Percentiles rank a stretch among this genome's conserved stretches.
phyloP scores from a whole-genome alignment of 352 stramenopile species.

The Globisporangium nunn region DNA sequence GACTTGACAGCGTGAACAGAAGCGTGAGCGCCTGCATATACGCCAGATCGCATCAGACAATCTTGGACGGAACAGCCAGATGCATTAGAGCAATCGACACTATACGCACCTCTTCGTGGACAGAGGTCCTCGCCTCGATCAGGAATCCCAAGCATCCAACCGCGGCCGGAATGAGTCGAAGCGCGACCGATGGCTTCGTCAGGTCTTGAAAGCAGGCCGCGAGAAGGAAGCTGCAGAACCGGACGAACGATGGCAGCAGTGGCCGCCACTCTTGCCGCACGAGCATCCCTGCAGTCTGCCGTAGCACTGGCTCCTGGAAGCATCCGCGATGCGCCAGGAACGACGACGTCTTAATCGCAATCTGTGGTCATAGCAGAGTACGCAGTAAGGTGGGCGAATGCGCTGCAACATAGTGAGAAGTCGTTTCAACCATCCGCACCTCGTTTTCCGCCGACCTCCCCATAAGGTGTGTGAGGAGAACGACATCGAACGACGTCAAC shows the following conservation, averaged over 20 bases:
- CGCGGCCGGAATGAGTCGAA: conserved; percentile 31
- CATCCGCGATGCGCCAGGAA: conserved; percentile 29
- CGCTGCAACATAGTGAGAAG: no score
- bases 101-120: conserved; percentile 51
- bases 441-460: conserved; percentile 58
- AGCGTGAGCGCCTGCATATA: conserved; percentile 46
- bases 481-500: conserved; percentile 51
- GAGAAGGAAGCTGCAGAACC: conserved; percentile 49
- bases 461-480: conserved; percentile 57
- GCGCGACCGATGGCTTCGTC: conserved; percentile 23
- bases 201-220: conserved; percentile 33
- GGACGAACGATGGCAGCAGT: conserved; percentile 37
- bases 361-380: conserved; percentile 7
- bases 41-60: background rate
- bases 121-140: conserved; percentile 27
- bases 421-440: conserved; percentile 13
- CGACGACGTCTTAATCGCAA: conserved; percentile 36
- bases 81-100: background rate
- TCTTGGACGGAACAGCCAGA: background rate
- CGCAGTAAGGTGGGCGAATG: no score
- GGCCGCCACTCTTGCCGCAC: conserved; percentile 34
- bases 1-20: conserved; percentile 59
- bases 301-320: conserved; percentile 25
- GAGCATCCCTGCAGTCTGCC: conserved; percentile 21
- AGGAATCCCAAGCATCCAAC: conserved; percentile 30